Conservation (phyloP, 371 early-diverging fungal species). For the Gilbertella persicaria region DNA sequence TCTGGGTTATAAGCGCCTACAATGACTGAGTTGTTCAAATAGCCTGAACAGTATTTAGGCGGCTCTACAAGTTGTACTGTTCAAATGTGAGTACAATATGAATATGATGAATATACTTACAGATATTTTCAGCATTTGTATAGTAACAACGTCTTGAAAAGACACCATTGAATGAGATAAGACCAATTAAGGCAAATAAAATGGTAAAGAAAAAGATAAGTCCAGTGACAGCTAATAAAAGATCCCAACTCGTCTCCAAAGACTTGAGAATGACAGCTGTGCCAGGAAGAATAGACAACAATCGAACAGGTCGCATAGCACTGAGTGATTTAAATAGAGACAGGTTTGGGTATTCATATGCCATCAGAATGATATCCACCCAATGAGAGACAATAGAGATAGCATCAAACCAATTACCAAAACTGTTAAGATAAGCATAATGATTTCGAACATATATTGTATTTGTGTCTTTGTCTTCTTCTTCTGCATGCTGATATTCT, state of each 20-base stretch:
- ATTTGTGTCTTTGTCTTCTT: background rate
- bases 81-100: background rate
- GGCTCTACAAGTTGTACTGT: conserved; percentile 50
- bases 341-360: conserved; percentile 37
- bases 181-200: conserved; percentile 56
- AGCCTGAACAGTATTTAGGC: conserved; percentile 56
- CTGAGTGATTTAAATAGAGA: conserved; percentile 60
- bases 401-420: conserved; percentile 52
- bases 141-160: conserved; percentile 54
- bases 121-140: conserved; percentile 14
- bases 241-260: conserved; percentile 53
- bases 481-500: background rate
- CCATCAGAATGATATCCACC: conserved; percentile 55
- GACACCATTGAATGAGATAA: conserved; percentile 55
- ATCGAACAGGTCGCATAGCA: conserved; percentile 53
- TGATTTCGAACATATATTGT: conserved; percentile 21
- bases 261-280: conserved; percentile 62
- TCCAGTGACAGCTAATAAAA: conserved; percentile 52
- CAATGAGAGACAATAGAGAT: conserved; percentile 53
- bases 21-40: conserved; percentile 45
- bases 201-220: conserved; percentile 61
- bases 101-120: conserved; percentile 27
- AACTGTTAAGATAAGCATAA: conserved; percentile 39
- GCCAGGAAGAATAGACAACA: conserved; percentile 52
- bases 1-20: conserved; percentile 43